Evolutionary conservation across 2,329 filamentous ascomycete genomes (phyloP).

Genomic region (Sclerotiophoma versabilis): DNA sequence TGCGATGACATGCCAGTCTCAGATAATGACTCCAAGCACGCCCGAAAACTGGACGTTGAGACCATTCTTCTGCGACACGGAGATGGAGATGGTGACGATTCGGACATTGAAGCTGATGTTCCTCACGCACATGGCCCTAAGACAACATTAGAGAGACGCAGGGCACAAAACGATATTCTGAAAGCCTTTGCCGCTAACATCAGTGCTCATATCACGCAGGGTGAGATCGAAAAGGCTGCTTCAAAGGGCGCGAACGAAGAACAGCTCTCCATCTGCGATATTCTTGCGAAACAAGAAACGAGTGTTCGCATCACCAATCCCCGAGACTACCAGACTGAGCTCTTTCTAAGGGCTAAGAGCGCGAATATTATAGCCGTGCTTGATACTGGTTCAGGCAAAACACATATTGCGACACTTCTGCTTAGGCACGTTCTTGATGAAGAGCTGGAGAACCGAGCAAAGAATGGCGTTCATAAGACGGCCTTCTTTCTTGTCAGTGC

Average conservation of each 20-base stretch:
- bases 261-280: conserved; percentile 59
- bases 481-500: conserved; percentile 79
- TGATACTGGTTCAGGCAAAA: conserved; percentile 96
- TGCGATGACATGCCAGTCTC: conserved; percentile 16
- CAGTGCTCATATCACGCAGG: conserved; percentile 52
- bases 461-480: conserved; percentile 67
- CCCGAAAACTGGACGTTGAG: not conserved
- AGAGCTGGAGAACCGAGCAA: conserved; percentile 74
- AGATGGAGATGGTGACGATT: conserved; percentile 17
- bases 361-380: conserved; percentile 92
- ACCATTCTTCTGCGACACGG: not conserved
- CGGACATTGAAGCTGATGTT: conserved; percentile 36
- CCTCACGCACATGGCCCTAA: conserved; percentile 28
- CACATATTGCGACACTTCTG: conserved; percentile 89
- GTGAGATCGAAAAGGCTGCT: conserved; percentile 47
- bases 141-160: conserved; percentile 48
- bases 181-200: conserved; percentile 52
- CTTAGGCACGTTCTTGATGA: conserved; percentile 77
- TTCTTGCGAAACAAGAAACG: conserved; percentile 61
- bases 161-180: conserved; percentile 53
- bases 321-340: conserved; percentile 88
- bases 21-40: conserved; percentile 4
- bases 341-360: conserved; percentile 85
- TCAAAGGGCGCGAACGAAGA: conserved; percentile 53
- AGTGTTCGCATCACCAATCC: conserved; percentile 74